Conservation (phyloP, 768 basidiomycete species). For the Amanita molliuscula region DNA sequence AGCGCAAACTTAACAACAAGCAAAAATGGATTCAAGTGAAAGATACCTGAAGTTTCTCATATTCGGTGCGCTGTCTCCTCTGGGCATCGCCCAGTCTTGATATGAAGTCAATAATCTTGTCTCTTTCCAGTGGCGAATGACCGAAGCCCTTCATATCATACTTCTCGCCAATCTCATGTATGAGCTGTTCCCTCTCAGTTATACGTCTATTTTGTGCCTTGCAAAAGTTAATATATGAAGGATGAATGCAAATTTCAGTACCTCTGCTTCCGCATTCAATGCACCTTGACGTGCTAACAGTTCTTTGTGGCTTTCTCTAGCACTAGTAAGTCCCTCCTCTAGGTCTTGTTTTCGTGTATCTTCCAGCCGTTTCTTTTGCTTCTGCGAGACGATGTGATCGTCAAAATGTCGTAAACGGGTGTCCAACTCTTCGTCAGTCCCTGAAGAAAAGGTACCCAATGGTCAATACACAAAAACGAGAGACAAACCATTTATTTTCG, state of each 20-base stretch:
- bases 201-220: constrained; percentile 71
- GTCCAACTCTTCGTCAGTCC: constrained; percentile 63
- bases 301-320: constrained; percentile 42
- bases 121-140: constrained; percentile 56
- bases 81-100: constrained; percentile 54
- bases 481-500: constrained; percentile 55
- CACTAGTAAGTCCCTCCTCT: constrained; percentile 44
- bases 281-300: constrained; percentile 56
- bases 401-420: constrained; percentile 48
- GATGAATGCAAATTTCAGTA: constrained; percentile 12
- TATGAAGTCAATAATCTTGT: constrained; percentile 67
- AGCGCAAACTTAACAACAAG: not conserved
- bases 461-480: not conserved
- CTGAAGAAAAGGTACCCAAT: constrained; percentile 23
- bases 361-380: constrained; percentile 35
- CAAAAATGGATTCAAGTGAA: not conserved
- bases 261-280: constrained; percentile 67
- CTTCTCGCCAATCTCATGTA: constrained; percentile 59
- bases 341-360: constrained; percentile 47
- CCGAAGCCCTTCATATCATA: constrained; percentile 69
- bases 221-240: not conserved
- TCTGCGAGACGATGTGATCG: constrained; percentile 41
- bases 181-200: constrained; percentile 58
- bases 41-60: constrained; percentile 58
- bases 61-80: constrained; percentile 48